Conservation (phyloP, 306 rosid genomes). For the Biancaea sappan region DNA sequence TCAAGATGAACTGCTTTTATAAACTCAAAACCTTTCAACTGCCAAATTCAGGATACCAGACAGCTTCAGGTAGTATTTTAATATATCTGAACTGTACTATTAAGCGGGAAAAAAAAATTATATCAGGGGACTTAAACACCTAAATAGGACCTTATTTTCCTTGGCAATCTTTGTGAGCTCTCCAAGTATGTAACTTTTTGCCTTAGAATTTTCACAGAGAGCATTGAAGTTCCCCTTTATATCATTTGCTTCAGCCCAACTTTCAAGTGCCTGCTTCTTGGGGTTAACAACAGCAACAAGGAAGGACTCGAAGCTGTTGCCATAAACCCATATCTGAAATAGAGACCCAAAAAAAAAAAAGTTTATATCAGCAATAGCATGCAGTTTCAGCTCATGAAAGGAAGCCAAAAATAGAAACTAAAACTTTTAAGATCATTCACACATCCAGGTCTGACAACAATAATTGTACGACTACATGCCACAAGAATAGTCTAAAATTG, state of each 20-base stretch:
- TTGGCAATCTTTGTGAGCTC: constrained; percentile 69
- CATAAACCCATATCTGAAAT: constrained; percentile 88
- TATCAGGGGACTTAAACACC: constrained; percentile 1
- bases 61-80: constrained; percentile 29
- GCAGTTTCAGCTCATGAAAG: neutral
- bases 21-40: constrained; percentile 92
- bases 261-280: constrained; percentile 52
- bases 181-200: constrained; percentile 60
- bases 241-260: constrained; percentile 74
- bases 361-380: neutral
- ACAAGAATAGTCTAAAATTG: neutral
- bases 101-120: neutral
- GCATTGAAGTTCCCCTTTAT: constrained; percentile 55
- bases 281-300: constrained; percentile 83
- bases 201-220: constrained; percentile 64
- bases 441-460: neutral
- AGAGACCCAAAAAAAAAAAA: constrained; percentile 16
- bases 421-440: constrained; percentile 6
- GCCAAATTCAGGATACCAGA: constrained; percentile 38
- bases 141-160: constrained; percentile 70
- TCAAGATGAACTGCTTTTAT: constrained; percentile 80
- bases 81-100: neutral
- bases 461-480: neutral
- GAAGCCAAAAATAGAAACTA: constrained; percentile 1
- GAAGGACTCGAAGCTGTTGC: constrained; percentile 86